Evolutionary conservation across 2,329 filamentous ascomycete genomes (phyloP).

Genomic region (Cercospora brassicicola): DNA sequence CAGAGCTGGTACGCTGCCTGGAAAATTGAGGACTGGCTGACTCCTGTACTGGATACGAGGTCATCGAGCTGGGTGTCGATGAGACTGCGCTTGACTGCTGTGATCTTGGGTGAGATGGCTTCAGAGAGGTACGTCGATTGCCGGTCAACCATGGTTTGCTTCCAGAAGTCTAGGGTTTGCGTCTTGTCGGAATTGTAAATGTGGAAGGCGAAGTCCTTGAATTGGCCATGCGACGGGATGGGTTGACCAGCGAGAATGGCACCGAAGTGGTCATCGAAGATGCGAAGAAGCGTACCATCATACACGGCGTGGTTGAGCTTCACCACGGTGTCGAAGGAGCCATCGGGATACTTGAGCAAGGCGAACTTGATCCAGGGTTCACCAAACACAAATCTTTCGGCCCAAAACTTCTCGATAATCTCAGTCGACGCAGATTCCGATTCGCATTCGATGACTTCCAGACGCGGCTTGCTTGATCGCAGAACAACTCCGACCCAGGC

Average conservation of each 20-base stretch:
- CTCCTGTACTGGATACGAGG: neutral
- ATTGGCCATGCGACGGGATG: neutral
- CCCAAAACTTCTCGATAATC: neutral
- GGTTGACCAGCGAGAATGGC: neutral
- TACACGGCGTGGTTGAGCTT: slow-evolving; percentile 1
- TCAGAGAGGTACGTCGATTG: neutral
- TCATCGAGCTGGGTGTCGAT: neutral
- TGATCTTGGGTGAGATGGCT: neutral
- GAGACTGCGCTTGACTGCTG: neutral
- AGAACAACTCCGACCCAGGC: neutral
- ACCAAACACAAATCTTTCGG: neutral
- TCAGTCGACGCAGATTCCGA: neutral
- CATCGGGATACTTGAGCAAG: slow-evolving; percentile 2
- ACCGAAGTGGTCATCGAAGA: neutral
- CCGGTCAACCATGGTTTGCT: neutral
- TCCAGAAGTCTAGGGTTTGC: neutral
- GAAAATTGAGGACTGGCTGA: slow-evolving; percentile 1
- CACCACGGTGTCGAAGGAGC: neutral
- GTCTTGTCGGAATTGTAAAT: neutral
- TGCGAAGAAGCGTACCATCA: neutral
- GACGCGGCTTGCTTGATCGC: neutral
- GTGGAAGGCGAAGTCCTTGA: neutral
- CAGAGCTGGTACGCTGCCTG: slow-evolving; percentile 5
- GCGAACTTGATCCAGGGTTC: slow-evolving; percentile 1
- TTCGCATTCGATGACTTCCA: neutral